These are phyloP conservation scores for Patellaria atrata DNA, from an alignment of 495 filamentous ascomycete species.

Conservation along the genomic window DNA sequence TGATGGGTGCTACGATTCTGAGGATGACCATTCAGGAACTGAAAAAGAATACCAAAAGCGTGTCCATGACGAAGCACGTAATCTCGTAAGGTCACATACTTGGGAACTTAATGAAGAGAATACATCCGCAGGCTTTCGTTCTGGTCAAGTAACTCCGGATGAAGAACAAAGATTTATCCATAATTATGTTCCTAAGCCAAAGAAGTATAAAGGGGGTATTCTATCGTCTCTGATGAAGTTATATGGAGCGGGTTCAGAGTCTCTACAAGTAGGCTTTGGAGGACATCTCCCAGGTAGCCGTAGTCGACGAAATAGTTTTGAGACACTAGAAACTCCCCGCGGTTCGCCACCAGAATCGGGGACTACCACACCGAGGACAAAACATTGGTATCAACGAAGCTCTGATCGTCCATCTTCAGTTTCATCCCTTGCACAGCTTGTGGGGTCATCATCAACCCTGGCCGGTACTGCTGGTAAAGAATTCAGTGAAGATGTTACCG, in stretches of 20 bases:
- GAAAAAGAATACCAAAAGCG: not conserved
- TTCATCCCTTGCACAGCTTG: conserved; percentile 37
- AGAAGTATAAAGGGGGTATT: conserved; percentile 60
- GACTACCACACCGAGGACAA: conserved; percentile 43
- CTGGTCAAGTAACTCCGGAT: conserved; percentile 45
- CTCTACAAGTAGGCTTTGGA: conserved; percentile 7
- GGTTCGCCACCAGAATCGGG: conserved; percentile 36
- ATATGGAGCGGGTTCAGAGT: conserved; percentile 26
- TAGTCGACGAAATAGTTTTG: conserved; percentile 14
- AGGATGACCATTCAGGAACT: conserved; percentile 6
- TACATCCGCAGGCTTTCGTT: conserved; percentile 23
- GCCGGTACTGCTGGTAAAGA: conserved; percentile 28
- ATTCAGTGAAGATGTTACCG: conserved; percentile 23
- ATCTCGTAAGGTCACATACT: conserved; percentile 13
- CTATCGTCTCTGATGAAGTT: conserved; percentile 68
- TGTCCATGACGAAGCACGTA: conserved; percentile 10
- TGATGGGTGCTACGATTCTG: conserved; percentile 6
- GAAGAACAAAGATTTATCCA: conserved; percentile 45
- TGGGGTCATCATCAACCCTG: conserved; percentile 42
- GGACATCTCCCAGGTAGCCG: conserved; percentile 6
- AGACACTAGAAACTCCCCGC: conserved; percentile 18
- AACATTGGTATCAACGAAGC: conserved; percentile 43
- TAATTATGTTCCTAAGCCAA: conserved; percentile 52
- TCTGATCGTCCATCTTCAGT: conserved; percentile 37
- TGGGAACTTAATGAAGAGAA: conserved; percentile 14